Evolutionary conservation across 2,329 filamentous ascomycete species (phyloP).

Genomic region (Fusarium lateritium): DNA sequence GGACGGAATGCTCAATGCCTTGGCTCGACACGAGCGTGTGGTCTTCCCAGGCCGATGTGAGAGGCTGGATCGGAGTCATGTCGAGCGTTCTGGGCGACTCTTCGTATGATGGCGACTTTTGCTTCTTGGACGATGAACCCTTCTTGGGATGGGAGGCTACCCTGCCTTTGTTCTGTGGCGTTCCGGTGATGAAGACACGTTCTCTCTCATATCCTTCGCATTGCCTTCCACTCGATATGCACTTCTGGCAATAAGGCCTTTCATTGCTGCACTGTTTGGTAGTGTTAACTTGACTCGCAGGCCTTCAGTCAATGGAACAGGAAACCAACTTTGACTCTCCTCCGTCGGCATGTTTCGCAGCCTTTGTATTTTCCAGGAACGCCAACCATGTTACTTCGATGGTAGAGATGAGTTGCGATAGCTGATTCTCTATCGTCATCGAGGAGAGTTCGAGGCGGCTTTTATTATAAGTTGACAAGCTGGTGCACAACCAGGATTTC

Average conservation of each 20-base stretch:
- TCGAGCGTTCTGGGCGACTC: constrained; percentile 42
- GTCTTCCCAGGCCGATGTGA: constrained; percentile 67
- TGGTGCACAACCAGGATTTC: constrained; percentile 17
- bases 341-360: constrained; percentile 72
- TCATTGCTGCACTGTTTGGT: constrained; percentile 71
- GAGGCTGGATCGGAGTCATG: constrained; percentile 57
- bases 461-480: constrained; percentile 10
- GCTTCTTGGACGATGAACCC: constrained; percentile 53
- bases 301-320: background rate
- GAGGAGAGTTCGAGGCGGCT: constrained; percentile 7
- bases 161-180: constrained; percentile 66
- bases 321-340: constrained; percentile 69
- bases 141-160: constrained; percentile 70
- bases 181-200: constrained; percentile 75
- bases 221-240: constrained; percentile 67
- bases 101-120: constrained; percentile 47
- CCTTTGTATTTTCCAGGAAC: constrained; percentile 76
- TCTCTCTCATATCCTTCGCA: constrained; percentile 76
- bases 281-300: constrained; percentile 15
- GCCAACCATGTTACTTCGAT: constrained; percentile 66
- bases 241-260: constrained; percentile 73
- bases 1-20: constrained; percentile 56
- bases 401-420: constrained; percentile 4
- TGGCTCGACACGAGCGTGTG: constrained; percentile 58
- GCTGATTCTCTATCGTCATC: background rate